Percentiles rank a stretch among this genome's conserved stretches.
phyloP scores from a whole-genome alignment of 805 yeast species.

The Debaryomyces prosopidis region DNA sequence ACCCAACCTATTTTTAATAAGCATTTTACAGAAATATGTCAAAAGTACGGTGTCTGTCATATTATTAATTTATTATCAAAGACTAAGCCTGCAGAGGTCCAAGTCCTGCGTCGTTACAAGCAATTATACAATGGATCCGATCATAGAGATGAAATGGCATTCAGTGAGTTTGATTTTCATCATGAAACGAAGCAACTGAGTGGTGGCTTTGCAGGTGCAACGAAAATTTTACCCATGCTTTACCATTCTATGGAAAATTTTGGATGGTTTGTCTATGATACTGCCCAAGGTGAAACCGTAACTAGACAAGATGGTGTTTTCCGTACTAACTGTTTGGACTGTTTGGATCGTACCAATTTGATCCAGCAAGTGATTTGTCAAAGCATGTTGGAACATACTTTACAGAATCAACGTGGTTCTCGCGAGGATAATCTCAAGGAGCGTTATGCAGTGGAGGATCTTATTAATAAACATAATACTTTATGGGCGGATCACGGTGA shows the following conservation, averaged over 20 bases:
- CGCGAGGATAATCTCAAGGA: constrained; percentile 21
- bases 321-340: constrained; percentile 88
- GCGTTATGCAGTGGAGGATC: constrained; percentile 41
- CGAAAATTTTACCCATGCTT: constrained; percentile 62
- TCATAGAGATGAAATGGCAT: constrained; percentile 36
- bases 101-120: constrained; percentile 64
- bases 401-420: constrained; percentile 23
- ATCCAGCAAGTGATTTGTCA: constrained; percentile 82
- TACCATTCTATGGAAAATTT: constrained; percentile 69
- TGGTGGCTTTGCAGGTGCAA: constrained; percentile 85
- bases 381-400: constrained; percentile 55
- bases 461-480: constrained; percentile 73
- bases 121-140: constrained; percentile 52
- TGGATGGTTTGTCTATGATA: constrained; percentile 81
- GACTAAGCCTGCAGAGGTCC: constrained; percentile 75
- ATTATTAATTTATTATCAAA: constrained; percentile 79
- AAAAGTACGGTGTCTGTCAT: constrained; percentile 84
- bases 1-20: constrained; percentile 85
- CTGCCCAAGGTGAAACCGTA: constrained; percentile 49
- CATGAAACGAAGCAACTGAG: constrained; percentile 75
- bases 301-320: constrained; percentile 89
- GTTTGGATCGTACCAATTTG: constrained; percentile 91
- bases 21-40: constrained; percentile 71
- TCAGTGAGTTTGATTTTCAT: constrained; percentile 92
- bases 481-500: constrained; percentile 79